These are phyloP conservation scores for Tephrocybe sp. DNA, from an alignment of 768 basidiomycete genomes.

Conservation along the genomic window DNA sequence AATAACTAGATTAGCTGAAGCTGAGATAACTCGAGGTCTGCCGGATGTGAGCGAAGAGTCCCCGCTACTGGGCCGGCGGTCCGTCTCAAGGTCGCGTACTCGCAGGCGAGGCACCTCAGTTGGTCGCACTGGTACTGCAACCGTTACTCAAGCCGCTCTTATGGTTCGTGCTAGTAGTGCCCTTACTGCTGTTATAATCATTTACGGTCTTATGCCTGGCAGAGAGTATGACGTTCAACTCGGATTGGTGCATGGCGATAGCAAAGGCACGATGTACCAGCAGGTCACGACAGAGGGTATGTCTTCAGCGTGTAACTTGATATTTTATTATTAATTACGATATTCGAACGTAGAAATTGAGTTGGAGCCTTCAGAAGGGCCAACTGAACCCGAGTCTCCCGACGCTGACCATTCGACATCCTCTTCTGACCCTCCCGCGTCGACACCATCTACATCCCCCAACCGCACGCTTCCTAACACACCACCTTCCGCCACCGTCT, in stretches of 20 bases:
- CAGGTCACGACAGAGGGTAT: slow-evolving; percentile 69
- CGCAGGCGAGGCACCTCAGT: slow-evolving; percentile 55
- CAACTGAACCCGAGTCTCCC: slow-evolving; percentile 34
- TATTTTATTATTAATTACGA: background rate
- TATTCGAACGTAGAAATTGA: slow-evolving; percentile 18
- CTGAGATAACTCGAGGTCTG: slow-evolving; percentile 17
- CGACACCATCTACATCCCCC: slow-evolving; percentile 42
- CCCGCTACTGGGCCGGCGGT: slow-evolving; percentile 45
- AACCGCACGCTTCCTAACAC: slow-evolving; percentile 31
- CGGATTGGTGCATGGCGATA: slow-evolving; percentile 65
- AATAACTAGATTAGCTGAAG: slow-evolving; percentile 21
- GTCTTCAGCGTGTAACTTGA: slow-evolving; percentile 1
- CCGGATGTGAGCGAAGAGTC: slow-evolving; percentile 46
- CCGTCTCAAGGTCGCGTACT: slow-evolving; percentile 49
- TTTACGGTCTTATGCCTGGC: slow-evolving; percentile 86
- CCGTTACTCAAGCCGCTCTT: slow-evolving; percentile 85
- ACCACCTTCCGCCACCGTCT: slow-evolving; percentile 28
- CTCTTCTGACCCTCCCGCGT: slow-evolving; percentile 31
- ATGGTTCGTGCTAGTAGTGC: slow-evolving; percentile 68
- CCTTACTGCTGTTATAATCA: slow-evolving; percentile 86
- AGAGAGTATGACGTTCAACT: slow-evolving; percentile 90
- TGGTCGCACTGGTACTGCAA: slow-evolving; percentile 78
- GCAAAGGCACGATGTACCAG: slow-evolving; percentile 41
- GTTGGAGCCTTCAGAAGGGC: slow-evolving; percentile 27
- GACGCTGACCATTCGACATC: slow-evolving; percentile 26